Evolutionary conservation across 1,139 yeast genomes (phyloP).

Genomic region (Geotrichum citri-aurantii): DNA sequence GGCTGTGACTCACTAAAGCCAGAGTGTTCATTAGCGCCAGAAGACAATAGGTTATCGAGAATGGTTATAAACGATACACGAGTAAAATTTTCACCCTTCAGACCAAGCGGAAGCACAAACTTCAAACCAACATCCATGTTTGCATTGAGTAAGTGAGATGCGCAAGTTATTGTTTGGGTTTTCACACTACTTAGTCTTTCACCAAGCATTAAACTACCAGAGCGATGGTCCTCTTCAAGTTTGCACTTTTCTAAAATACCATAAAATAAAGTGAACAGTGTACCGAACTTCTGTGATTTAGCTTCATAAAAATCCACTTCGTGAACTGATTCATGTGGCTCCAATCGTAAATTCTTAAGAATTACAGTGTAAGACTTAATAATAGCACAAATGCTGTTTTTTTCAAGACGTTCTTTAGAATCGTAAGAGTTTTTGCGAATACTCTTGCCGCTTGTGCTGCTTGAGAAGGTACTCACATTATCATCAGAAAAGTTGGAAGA

Average conservation of each 20-base stretch:
- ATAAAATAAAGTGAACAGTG: conserved; percentile 64
- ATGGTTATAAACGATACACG: conserved; percentile 72
- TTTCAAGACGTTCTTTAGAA: conserved; percentile 22
- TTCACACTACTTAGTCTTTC: conserved; percentile 52
- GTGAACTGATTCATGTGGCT: conserved; percentile 32
- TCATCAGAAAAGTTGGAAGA: conserved; percentile 7
- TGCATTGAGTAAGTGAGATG: conserved; percentile 63
- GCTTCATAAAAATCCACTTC: conserved; percentile 54
- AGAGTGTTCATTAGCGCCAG: conserved; percentile 29
- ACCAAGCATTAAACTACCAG: conserved; percentile 14
- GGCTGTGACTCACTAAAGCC: conserved; percentile 31
- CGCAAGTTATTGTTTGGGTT: conserved; percentile 60
- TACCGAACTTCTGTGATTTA: conserved; percentile 62
- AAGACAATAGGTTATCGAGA: conserved; percentile 57
- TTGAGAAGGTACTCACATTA: conserved; percentile 2
- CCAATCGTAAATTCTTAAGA: conserved; percentile 32
- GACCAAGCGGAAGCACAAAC: conserved; percentile 72
- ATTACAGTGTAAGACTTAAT: conserved; percentile 26
- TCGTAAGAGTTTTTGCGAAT: conserved; percentile 4
- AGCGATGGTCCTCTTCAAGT: conserved; percentile 22
- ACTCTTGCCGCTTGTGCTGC: background rate
- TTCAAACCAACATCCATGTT: conserved; percentile 76
- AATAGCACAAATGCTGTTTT: conserved; percentile 27
- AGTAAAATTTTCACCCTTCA: conserved; percentile 59
- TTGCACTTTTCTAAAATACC: conserved; percentile 65